phyloP scores from a whole-genome alignment of 805 yeast species.

The Komagataella populi region DNA sequence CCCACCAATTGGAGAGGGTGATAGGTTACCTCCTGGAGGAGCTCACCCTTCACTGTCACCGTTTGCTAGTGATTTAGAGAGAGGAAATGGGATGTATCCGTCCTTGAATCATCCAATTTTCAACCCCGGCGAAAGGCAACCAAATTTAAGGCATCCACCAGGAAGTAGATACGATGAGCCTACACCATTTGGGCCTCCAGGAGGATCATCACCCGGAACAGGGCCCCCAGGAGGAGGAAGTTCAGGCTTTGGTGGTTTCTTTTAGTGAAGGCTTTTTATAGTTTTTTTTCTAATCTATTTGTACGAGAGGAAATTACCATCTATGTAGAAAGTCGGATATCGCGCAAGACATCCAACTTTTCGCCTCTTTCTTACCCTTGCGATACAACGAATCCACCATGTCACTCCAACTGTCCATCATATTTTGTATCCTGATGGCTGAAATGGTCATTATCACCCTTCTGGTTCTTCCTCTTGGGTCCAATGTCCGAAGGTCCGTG shows the following conservation, averaged over 20 bases:
- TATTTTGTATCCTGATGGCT: conserved; percentile 26
- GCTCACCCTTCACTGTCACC: neutral
- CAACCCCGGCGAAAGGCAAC: neutral
- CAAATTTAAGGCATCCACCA: neutral
- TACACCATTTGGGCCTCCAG: neutral
- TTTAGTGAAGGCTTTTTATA: neutral
- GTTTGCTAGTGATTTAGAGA: neutral
- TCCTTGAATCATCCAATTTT: neutral
- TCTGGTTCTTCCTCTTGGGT: conserved; percentile 37
- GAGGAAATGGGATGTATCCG: neutral
- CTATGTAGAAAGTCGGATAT: neutral
- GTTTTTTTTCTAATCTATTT: neutral
- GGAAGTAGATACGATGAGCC: neutral
- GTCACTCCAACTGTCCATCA: conserved; percentile 1
- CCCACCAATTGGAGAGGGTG: neutral
- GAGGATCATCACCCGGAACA: neutral
- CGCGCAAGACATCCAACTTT: neutral
- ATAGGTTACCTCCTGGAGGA: neutral
- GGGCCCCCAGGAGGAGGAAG: neutral
- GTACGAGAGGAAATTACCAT: neutral
- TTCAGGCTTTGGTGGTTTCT: neutral
- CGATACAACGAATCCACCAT: neutral
- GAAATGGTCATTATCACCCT: conserved; percentile 30
- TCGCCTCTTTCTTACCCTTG: neutral
- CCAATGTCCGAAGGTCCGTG: conserved; percentile 22